Evolutionary conservation across 805 yeast genomes (phyloP).

Genomic region (Lipomyces anomalus): DNA sequence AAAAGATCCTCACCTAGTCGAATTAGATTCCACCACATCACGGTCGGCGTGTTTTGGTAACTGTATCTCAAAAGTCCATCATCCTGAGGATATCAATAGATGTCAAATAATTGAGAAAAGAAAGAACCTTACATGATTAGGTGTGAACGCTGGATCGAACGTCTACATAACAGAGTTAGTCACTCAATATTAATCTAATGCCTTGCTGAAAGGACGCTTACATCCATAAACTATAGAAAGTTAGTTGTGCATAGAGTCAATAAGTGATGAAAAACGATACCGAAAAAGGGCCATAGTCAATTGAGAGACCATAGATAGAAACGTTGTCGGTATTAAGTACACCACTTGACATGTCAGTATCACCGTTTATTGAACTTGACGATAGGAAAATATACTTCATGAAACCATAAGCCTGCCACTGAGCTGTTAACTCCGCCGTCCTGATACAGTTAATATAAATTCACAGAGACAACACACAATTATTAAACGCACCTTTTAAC

Average conservation of each 20-base stretch:
- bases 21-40: conserved; percentile 89
- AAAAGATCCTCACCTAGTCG: conserved; percentile 80
- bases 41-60: conserved; percentile 75
- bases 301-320: conserved; percentile 75
- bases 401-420: conserved; percentile 63
- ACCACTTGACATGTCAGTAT: conserved; percentile 41
- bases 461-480: too few species aligned
- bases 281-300: conserved; percentile 94
- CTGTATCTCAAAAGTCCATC: conserved; percentile 68
- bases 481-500: conserved; percentile 33
- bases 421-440: conserved; percentile 20
- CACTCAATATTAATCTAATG: background rate
- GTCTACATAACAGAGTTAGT: conserved; percentile 40
- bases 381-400: conserved; percentile 43
- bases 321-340: conserved; percentile 94
- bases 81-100: conserved; percentile 37
- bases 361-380: background rate
- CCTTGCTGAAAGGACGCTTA: background rate
- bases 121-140: conserved; percentile 50
- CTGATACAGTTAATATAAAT: too few species aligned
- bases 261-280: conserved; percentile 52
- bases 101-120: background rate
- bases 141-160: conserved; percentile 74
- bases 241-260: background rate
- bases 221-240: conserved; percentile 21